Conservation (phyloP, 257 asterid species). For the Solanum infundibuliforme region DNA sequence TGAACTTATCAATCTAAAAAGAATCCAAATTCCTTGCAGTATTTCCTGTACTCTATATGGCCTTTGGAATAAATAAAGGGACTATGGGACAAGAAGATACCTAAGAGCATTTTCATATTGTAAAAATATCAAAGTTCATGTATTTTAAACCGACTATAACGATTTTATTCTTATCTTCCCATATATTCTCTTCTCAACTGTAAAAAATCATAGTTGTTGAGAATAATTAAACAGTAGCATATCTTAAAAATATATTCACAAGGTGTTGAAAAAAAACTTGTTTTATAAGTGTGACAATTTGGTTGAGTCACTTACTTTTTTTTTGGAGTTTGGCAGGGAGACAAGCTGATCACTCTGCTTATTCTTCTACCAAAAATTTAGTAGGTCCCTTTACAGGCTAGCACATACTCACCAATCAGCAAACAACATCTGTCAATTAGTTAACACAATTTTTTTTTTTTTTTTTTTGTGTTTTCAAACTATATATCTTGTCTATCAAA, state of each 20-base stretch:
- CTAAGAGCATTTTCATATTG: not conserved
- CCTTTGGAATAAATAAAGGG: not conserved
- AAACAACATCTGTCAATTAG: conserved; percentile 8
- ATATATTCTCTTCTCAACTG: not conserved
- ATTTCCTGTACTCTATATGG: not conserved
- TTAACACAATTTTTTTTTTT: not conserved
- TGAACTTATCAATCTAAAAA: not conserved
- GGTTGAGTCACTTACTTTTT: not conserved
- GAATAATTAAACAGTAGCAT: not conserved
- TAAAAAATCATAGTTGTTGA: not conserved
- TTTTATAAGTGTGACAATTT: not conserved
- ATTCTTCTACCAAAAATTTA: conserved; percentile 30
- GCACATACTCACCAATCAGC: conserved; percentile 29
- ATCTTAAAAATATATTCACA: not conserved
- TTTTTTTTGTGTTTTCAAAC: not conserved
- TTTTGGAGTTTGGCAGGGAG: conserved; percentile 25
- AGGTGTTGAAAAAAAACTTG: not conserved
- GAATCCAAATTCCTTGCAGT: not conserved
- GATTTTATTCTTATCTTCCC: not conserved
- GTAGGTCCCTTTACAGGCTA: conserved; percentile 40
- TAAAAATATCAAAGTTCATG: not conserved
- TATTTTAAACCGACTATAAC: not conserved
- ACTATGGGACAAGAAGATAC: not conserved
- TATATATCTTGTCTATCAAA: not conserved
- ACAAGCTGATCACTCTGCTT: conserved; percentile 22